Evolutionary conservation across 345 rosid species (phyloP), one percentile per base, ranked within the genome.

Genomic region (Eutrema japonicum): DNA sequence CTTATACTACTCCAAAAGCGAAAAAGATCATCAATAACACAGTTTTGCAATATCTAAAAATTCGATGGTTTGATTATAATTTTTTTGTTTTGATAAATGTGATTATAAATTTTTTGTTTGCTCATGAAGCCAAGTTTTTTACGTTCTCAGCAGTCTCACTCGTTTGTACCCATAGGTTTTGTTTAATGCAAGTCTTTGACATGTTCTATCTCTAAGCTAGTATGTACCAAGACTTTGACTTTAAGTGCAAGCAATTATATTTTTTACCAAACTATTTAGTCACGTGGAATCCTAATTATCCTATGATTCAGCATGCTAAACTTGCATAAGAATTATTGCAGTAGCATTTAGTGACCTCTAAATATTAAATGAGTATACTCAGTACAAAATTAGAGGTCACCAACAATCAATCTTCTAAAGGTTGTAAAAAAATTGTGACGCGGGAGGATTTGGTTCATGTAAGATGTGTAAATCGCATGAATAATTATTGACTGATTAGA

Each of bases 221-320:
- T 2, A 64, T 32, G 29, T 16, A 11, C 5, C 4, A 2, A 32
- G 35, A 32, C 35, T 32, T 32, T 32, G 35, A 32, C 35, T 45
- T 45, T 45, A 45, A 13, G 27, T 55, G 60, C 43, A 36, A 11
- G 43, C 29, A 53, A 41, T 53, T 30, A 52, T 18, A 43, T 55
- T 32, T 68, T n/a, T 41, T 16, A 42, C 22, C 35, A 37, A 55
- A 56, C 55, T 55, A 42, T 42, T 52, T 54, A 41, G 52, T 42
- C 32, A 16, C 12, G 3, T 42, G 8, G 49, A 30, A 68, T n/a
- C 8, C 45, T 22, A 56, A 7, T 33, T 10, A 7, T 33, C 14
- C 64, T 2, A 33, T 5, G 13, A 55, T 12, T 33, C 26, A 3
- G 8, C 64, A 55, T 68, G 45, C 54, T 55, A 56, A 55, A 56